Base-by-base conservation (phyloP, 1,284 basidiomycete genomes). In the Cutaneotrichosporon mucoides region DNA sequence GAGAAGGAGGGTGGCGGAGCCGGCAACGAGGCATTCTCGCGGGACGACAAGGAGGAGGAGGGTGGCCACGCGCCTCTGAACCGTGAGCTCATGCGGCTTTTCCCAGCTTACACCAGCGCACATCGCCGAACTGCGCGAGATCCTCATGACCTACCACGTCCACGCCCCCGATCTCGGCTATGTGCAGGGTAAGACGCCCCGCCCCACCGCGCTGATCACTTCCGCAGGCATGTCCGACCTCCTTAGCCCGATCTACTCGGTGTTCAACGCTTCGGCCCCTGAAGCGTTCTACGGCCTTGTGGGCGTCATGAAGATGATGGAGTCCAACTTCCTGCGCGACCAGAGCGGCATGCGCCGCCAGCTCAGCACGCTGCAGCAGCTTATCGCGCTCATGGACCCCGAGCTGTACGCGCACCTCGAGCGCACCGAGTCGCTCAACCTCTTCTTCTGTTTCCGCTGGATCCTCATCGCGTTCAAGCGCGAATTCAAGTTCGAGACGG, bases 321-420 rank as follows among this genome's bases (percentile, higher is more conserved):
- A 92, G 79, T 84, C 87, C 71, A 97, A 98, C 75, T 99, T 98
- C 76, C 82, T 91, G 44, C 85, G 91, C n/a, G 94, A 98, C 72
- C 95, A 99, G 76, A 91, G 88, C 62, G 95, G 96, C 3, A 99
- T 99, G 95, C 94, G 92, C 81, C 87, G 87, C 59, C 92, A 98
- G 72, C 79, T 99, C 16, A 84, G 87, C 45, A 89, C 89, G 6
- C 79, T 99, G 47, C 95, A 98, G 72, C 88, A 94, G 67, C 80
- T 99, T 24, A 90, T 99, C 45, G 84, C 84, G 15, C 84, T 94
- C 38, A 94, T 98, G 89, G 95, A 98, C 72, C 92, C 93, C 1
- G 90, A 94, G 69, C 78, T 97, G 34, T 94, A 92, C 74, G 84
- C 86, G 48, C 92, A 95, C 77, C 79, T 95, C 57, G 89, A 98